Evolutionary conservation across 768 basidiomycete species (phyloP).

Genomic region (Fomitopsis serialis): DNA sequence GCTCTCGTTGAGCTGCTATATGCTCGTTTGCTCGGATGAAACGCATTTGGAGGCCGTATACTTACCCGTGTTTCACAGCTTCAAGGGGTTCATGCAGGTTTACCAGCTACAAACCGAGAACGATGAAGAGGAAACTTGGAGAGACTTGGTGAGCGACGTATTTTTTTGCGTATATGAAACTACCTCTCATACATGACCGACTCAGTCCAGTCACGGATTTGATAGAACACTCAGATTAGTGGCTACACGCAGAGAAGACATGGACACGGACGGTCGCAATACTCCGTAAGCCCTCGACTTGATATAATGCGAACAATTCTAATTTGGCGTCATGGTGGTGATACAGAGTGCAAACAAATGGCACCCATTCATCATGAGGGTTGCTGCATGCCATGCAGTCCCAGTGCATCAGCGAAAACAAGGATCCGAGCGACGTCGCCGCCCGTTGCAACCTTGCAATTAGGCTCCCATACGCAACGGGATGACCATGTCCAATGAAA

Average conservation of each 20-base stretch:
- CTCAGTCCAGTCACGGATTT: constrained; percentile 70
- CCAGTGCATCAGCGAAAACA: neutral
- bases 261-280: constrained; percentile 21
- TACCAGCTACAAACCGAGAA: constrained; percentile 84
- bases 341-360: neutral
- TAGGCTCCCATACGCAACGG: neutral
- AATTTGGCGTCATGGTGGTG: neutral
- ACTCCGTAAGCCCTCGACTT: constrained; percentile 2
- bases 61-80: constrained; percentile 31
- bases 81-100: constrained; percentile 77
- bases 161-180: too few species aligned
- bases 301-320: neutral
- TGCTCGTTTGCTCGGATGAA: too few species aligned
- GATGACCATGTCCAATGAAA: neutral
- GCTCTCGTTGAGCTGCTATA: neutral
- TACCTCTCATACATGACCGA: too few species aligned
- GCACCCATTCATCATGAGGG: neutral
- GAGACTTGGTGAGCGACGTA: constrained; percentile 58
- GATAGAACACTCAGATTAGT: constrained; percentile 61
- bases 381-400: neutral
- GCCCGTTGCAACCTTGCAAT: neutral
- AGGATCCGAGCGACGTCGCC: too few species aligned
- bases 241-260: constrained; percentile 49
- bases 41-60: too few species aligned
- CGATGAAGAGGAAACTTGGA: constrained; percentile 82